Percentiles rank a stretch among this genome's conserved stretches.
Evolutionary conservation across 1,284 basidiomycete species (phyloP).

Genomic region (Ceratobasidium sp.): DNA sequence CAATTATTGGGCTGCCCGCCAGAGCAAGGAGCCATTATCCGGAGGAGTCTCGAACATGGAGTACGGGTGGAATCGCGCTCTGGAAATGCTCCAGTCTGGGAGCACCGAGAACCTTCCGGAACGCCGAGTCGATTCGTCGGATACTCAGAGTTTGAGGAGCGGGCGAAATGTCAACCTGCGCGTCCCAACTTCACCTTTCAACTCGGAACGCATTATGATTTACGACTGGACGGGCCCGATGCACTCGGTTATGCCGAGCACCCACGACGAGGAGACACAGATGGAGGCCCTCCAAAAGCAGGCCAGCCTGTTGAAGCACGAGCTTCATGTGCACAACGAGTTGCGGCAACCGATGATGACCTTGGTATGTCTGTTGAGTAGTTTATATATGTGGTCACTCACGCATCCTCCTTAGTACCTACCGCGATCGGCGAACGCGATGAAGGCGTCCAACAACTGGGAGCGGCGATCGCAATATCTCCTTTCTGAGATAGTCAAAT

Average conservation of each 20-base stretch:
- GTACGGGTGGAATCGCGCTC: constrained; percentile 92
- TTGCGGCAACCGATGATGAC: constrained; percentile 82
- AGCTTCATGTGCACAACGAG: constrained; percentile 83
- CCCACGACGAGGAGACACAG: constrained; percentile 91
- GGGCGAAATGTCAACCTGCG: constrained; percentile 63
- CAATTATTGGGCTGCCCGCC: constrained; percentile 97
- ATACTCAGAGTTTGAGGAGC: constrained; percentile 72
- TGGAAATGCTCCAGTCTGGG: constrained; percentile 55
- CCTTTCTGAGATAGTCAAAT: constrained; percentile 92
- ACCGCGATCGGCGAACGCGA: constrained; percentile 72
- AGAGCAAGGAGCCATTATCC: constrained; percentile 89
- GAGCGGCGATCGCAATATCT: constrained; percentile 88
- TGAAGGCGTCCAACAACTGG: constrained; percentile 89
- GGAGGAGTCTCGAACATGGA: constrained; percentile 99
- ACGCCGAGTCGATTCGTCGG: constrained; percentile 55
- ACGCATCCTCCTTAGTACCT: constrained; percentile 66
- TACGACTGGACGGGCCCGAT: constrained; percentile 94
- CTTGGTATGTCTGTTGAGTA: constrained; percentile 61
- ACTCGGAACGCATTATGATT: constrained; percentile 74
- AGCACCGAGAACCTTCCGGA: constrained; percentile 48
- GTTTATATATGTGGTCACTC: constrained; percentile 22
- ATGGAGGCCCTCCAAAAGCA: constrained; percentile 85
- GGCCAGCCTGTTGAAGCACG: constrained; percentile 74
- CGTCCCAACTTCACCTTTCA: constrained; percentile 72
- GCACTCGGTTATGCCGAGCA: constrained; percentile 80